Base-by-base conservation (phyloP, 257 asterid species). In the Solanum habrochaites region DNA sequence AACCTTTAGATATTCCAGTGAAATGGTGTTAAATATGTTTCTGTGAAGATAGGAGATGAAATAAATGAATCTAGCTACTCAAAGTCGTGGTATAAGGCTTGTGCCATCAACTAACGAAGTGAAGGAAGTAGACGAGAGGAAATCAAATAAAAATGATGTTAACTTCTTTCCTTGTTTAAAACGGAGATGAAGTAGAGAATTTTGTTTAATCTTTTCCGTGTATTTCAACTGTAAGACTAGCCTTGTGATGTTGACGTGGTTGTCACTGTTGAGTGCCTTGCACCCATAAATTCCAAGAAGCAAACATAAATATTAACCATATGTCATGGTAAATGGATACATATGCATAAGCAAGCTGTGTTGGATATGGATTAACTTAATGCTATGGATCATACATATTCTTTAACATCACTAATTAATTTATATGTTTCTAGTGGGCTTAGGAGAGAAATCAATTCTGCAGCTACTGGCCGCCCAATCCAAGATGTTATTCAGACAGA, bases 401-500 rank as follows among this genome's bases (percentile, higher is more conserved):
- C 87, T 85, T 72, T 39, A 15, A 85, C 73, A 64, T 73, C 14
- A 37, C 84, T 85, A 13, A 85, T 25, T 52, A 52, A 60, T 7
- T 32, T 85, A 32, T 27, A 35, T 70, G 80, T 60, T 70, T 88
- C 89, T 77, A 96, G 99, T 89, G 99, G 99, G 62, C 98, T 97
- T 60, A 90, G 97, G 74, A 95, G 99, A 89, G 99, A 97, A 93
- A 97, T 97, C 87, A 95, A 96, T 93, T 97, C 99, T 69, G 99
- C 99, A 77, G 98, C 99, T 70, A 93, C 99, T 78, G 99, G 99
- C 47, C 99, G 99, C 83, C 99, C 98, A 74, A 97, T 97, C 88
- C 99, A 96, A 89, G 98, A 97, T 91, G 99, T 97, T 70, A 96
- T 97, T 90, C 99, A 96, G 91, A 97, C 98, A n/a, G 99, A 97